Conservation (phyloP, 805 yeast species). For the Sugiyamaella smithiae region DNA sequence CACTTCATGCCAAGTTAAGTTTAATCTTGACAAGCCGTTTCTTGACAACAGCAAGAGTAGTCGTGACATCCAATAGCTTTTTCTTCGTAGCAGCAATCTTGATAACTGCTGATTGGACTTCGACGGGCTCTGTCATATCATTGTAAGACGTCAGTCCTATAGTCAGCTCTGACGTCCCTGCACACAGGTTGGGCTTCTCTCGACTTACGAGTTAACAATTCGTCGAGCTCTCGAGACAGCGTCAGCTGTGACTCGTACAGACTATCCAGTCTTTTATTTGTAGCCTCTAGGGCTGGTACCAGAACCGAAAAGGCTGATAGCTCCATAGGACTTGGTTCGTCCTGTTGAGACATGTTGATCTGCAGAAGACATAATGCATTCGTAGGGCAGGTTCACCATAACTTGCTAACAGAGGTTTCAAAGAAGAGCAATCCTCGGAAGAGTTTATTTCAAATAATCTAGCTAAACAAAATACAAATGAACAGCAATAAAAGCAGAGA, state of each 20-base stretch:
- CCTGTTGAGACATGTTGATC: background rate
- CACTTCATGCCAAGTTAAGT: too few relatives aligned
- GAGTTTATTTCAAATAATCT: too few relatives aligned
- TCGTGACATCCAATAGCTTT: slow-evolving; percentile 16
- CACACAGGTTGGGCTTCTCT: too few relatives aligned
- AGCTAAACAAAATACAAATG: too few relatives aligned
- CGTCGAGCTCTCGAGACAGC: slow-evolving; percentile 22
- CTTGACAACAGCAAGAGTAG: slow-evolving; percentile 19
- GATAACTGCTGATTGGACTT: slow-evolving; percentile 10
- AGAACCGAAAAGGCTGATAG: slow-evolving; percentile 18
- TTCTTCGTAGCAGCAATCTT: slow-evolving; percentile 14
- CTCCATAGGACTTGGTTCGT: slow-evolving; percentile 14
- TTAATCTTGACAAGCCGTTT: slow-evolving; percentile 17
- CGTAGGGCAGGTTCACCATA: too few relatives aligned
- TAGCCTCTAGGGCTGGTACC: slow-evolving; percentile 23
- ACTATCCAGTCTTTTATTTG: slow-evolving; percentile 22
- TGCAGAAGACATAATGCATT: too few relatives aligned
- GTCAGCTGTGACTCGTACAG: slow-evolving; percentile 27
- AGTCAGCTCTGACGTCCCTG: too few relatives aligned
- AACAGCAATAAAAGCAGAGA: too few relatives aligned
- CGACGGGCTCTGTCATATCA: slow-evolving; percentile 13
- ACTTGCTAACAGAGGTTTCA: too few relatives aligned
- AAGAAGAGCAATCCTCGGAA: too few relatives aligned
- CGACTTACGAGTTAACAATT: slow-evolving; percentile 19
- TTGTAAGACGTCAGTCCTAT: slow-evolving; percentile 16